Evolutionary conservation across 2,329 filamentous ascomycete genomes (phyloP).

Genomic region (Drechslera avenae): DNA sequence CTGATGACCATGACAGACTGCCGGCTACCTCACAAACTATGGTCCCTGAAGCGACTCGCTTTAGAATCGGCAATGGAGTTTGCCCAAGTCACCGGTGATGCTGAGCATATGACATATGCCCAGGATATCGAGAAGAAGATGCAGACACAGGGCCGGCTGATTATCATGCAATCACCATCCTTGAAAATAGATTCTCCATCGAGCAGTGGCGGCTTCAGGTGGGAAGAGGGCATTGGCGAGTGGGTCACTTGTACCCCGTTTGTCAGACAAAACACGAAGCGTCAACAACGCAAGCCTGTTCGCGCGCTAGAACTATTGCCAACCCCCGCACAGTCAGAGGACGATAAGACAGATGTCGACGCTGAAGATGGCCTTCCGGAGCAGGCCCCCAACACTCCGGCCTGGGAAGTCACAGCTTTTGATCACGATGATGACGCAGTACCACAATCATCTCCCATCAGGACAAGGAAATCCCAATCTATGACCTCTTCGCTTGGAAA

Average conservation of each 20-base stretch:
- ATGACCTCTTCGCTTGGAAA: constrained; percentile 27
- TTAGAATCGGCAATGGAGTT: constrained; percentile 47
- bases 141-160: constrained; percentile 32
- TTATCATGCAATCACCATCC: constrained; percentile 34
- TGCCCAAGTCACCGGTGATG: constrained; percentile 36
- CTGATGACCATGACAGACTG: constrained; percentile 32
- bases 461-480: constrained; percentile 12
- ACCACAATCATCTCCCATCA: constrained; percentile 36
- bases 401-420: constrained; percentile 18
- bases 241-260: constrained; percentile 53
- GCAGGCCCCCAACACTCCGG: not conserved
- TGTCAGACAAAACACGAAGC: constrained; percentile 26
- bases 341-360: constrained; percentile 19
- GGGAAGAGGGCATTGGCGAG: constrained; percentile 55
- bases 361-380: constrained; percentile 8
- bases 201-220: constrained; percentile 42
- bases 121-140: constrained; percentile 41
- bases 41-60: constrained; percentile 46
- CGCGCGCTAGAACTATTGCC: constrained; percentile 32
- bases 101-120: constrained; percentile 37
- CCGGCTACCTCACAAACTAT: constrained; percentile 38
- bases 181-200: constrained; percentile 35
- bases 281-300: constrained; percentile 20
- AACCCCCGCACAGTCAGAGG: constrained; percentile 35
- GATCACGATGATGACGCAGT: constrained; percentile 25